Evolutionary conservation across 306 rosid species (phyloP), one percentile per base, ranked within the genome.

Genomic region (Acacia melanoxylon): DNA sequence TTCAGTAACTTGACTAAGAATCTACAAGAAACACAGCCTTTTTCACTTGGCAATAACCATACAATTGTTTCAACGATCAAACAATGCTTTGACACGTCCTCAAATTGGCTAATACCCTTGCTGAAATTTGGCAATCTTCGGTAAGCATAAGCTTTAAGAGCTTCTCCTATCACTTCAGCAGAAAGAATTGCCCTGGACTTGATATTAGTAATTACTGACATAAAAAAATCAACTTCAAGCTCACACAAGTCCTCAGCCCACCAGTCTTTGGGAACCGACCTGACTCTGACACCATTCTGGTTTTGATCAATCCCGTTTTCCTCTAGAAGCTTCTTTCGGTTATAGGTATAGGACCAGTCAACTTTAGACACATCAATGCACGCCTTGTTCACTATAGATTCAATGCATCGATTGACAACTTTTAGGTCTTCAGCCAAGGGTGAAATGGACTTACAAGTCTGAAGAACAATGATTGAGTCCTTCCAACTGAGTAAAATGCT

Each of bases 241-340:
- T 96, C 98, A 54, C 97, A 96, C 79, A 96, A 83, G 80, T 93
- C 98, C 87, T 91, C 98, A 80, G 92, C 97, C 99, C 99, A 96
- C 99, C 99, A 96, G 84, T 93, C 99, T 72, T 85, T 90, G 45
- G 98, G 99, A 85, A 96, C 99, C 31, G 76, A 74, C 40, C 94
- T 90, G 76, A 81, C 88, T 86, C 92, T 88, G 69, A 88, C 77
- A 33, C 91, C 93, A 69, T 87, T 88, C 85, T 83, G 90, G 80
- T 88, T 86, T 52, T 87, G 85, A 76, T 89, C 91, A 14, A 84
- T 81, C 78, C 91, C 92, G 5, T 89, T 95, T 83, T 93, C 98
- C 87, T 96, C 98, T 0, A 86, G 89, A 8, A 96, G 89, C 87
- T 92, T 96, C 88, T 92, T 92, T 33, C 97, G 87, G 59, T 96